Evolutionary conservation across 495 filamentous ascomycete species (phyloP), one percentile per base, ranked within the genome.

Genomic region (Annulohypoxylon maeteangense): DNA sequence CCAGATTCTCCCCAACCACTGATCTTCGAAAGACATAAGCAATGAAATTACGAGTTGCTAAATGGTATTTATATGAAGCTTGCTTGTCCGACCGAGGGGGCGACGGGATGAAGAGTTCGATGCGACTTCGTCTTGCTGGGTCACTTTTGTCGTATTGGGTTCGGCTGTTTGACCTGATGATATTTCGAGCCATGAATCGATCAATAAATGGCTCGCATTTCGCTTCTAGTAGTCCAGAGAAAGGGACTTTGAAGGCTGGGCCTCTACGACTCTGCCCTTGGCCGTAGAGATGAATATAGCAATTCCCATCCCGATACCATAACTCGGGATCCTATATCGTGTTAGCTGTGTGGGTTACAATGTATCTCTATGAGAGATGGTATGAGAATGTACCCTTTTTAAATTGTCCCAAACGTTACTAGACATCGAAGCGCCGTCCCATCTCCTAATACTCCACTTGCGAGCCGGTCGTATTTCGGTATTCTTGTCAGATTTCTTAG

Each of bases 1-100:
- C 88, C 27, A 92, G 81, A 61, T 82, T 80, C 23, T 80, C 78
- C 1, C 90, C 90, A 11, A 91, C 89, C 40, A 92, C 65, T 0
- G 90, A 85, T 61, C 83, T 86, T 8, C 82, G 78, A 67, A 87
- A 85, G 10, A 90, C 76, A 80, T 85, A 91, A 38, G 90, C 90
- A 59, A 92, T 88, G 69, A 91, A 86, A 65, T 92, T 92, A n/a
- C 90, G 84, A 0, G 85, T 90, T 1, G 87, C 86, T 12, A 90
- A 59, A 65, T 92, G 88, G 66, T 88, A 89, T 12, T 78, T 70
- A 60, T 87, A 85, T 4, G 83, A 79, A 38, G 86, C 82, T 14
- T 84, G 80, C 68, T 85, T 79, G 32, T 81, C 81, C 10, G 79
- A 71, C 40, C 78, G 74, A 4, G 81, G 64, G 14, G 90, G 90